These are phyloP conservation scores for Globisporangium irregulare DNA, from an alignment of 352 stramenopile species.

Conservation along the genomic window DNA sequence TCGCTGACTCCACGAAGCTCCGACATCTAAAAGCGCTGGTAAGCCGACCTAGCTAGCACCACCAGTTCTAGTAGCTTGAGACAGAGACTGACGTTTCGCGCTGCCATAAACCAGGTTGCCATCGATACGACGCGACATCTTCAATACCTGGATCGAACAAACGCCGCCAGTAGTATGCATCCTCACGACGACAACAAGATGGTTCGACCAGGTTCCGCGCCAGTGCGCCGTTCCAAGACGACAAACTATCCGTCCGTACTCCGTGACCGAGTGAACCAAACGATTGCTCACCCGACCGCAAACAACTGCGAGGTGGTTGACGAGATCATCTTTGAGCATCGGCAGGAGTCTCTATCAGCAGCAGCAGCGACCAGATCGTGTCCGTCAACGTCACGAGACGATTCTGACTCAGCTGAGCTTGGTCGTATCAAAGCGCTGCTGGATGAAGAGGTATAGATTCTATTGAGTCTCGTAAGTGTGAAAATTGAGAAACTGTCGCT, in stretches of 20 bases:
- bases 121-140: conserved; percentile 33
- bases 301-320: conserved; percentile 7
- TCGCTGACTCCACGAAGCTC: conserved; percentile 64
- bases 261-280: conserved; percentile 45
- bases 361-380: background rate
- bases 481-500: background rate
- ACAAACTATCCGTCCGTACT: conserved; percentile 53
- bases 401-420: conserved; percentile 1
- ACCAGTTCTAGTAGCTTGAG: background rate
- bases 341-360: background rate
- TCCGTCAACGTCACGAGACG: background rate
- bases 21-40: conserved; percentile 73
- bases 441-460: conserved; percentile 31
- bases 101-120: conserved; percentile 30
- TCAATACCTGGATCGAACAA: conserved; percentile 17
- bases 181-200: conserved; percentile 5
- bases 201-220: conserved; percentile 59
- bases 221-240: conserved; percentile 52
- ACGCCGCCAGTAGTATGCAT: background rate
- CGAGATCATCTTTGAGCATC: conserved; percentile 15
- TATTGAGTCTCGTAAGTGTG: background rate
- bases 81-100: background rate
- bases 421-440: conserved; percentile 14
- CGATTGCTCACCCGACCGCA: background rate
- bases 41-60: conserved; percentile 2